Conservation (phyloP, 2,329 filamentous ascomycete species). For the Ramularia endophylla region DNA sequence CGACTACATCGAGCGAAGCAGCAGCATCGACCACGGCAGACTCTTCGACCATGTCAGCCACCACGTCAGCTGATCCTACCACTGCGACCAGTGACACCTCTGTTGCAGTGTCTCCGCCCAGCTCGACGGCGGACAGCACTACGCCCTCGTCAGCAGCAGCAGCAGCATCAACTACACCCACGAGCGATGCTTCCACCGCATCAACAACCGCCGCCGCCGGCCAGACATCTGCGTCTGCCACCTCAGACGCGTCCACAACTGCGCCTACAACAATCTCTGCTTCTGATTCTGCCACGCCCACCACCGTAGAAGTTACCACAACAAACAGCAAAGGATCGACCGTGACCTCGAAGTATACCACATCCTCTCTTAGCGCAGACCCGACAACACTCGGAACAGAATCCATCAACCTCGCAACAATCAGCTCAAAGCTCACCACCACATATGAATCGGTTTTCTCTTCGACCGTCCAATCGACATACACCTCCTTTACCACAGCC, state of each 20-base stretch:
- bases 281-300: slow-evolving; percentile 9
- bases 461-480: slow-evolving; percentile 35
- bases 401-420: slow-evolving; percentile 31
- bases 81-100: too few relatives aligned
- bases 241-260: slow-evolving; percentile 6
- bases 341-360: slow-evolving; percentile 22
- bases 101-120: too few relatives aligned
- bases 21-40: slow-evolving; percentile 10
- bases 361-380: too few relatives aligned
- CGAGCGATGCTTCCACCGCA: slow-evolving; percentile 3
- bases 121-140: too few relatives aligned
- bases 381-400: slow-evolving; percentile 24
- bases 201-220: slow-evolving; percentile 8
- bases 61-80: slow-evolving; percentile 4
- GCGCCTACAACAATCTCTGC: slow-evolving; percentile 5
- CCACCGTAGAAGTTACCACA: slow-evolving; percentile 26
- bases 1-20: slow-evolving; percentile 2
- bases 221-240: slow-evolving; percentile 5
- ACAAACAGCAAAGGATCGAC: slow-evolving; percentile 27
- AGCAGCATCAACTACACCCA: slow-evolving; percentile 11
- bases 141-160: slow-evolving; percentile 6
- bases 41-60: slow-evolving; percentile 9
- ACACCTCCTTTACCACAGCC: slow-evolving; percentile 36
- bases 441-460: slow-evolving; percentile 38
- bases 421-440: slow-evolving; percentile 29